A percentile compares a stretch with the other conserved stretches of the same genome.
These are phyloP conservation scores for Lactarius pseudohatsudake DNA, from an alignment of 768 basidiomycete species.

Conservation along the genomic window DNA sequence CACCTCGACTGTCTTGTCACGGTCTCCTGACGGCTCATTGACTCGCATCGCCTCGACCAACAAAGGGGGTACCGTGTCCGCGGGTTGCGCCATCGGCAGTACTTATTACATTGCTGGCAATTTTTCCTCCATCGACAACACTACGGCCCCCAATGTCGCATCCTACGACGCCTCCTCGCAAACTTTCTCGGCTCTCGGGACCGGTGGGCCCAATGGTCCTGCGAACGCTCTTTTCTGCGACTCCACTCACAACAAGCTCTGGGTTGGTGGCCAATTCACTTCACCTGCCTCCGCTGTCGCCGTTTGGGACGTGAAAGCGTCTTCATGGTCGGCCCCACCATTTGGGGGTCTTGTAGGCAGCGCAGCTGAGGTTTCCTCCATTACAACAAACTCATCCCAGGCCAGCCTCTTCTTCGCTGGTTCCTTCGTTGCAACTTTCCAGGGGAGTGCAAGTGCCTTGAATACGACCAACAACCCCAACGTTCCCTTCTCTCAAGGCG, in stretches of 20 bases:
- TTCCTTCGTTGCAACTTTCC: conserved; percentile 77
- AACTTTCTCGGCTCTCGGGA: conserved; percentile 61
- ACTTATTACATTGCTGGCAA: conserved; percentile 80
- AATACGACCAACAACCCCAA: conserved; percentile 82
- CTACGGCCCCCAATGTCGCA: conserved; percentile 67
- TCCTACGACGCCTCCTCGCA: conserved; percentile 64
- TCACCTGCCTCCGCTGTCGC: conserved; percentile 68
- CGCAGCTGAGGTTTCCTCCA: conserved; percentile 67
- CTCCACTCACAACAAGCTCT: conserved; percentile 56
- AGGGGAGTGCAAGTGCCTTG: conserved; percentile 48
- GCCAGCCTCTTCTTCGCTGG: conserved; percentile 85
- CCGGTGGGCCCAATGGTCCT: conserved; percentile 69
- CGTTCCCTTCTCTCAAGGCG: conserved; percentile 77
- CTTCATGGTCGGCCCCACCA: conserved; percentile 72
- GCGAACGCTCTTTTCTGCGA: conserved; percentile 83
- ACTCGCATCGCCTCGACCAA: conserved; percentile 75
- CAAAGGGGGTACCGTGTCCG: conserved; percentile 69
- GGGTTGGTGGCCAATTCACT: conserved; percentile 77
- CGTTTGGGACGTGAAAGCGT: conserved; percentile 61
- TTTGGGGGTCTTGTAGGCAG: conserved; percentile 82
- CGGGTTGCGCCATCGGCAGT: conserved; percentile 69
- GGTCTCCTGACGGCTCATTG: conserved; percentile 63
- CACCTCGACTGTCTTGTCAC: conserved; percentile 68
- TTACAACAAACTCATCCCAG: conserved; percentile 68
- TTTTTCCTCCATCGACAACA: conserved; percentile 69